Conservation (phyloP, 768 basidiomycete species). For the Auricularia sp. region DNA sequence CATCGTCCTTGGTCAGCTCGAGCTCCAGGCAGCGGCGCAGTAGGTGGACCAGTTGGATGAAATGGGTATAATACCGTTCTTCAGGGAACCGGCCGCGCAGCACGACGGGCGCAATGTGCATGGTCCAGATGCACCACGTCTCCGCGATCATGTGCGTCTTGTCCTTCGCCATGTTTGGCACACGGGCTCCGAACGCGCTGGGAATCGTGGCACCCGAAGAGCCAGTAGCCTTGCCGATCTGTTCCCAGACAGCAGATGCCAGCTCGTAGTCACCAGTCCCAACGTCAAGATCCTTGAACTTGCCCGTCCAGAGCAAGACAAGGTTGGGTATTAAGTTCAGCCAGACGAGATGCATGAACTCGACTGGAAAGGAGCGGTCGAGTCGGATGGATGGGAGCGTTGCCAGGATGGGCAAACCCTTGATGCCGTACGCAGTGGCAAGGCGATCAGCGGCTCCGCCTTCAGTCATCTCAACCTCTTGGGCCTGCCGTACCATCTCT, state of each 20-base stretch:
- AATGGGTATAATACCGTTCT: slow-evolving; percentile 9
- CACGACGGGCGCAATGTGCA: slow-evolving; percentile 14
- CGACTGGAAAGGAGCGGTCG: slow-evolving; percentile 25
- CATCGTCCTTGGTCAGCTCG: too few relatives aligned
- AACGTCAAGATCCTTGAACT: slow-evolving; percentile 30
- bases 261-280: slow-evolving; percentile 22
- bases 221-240: slow-evolving; percentile 26
- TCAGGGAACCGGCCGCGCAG: slow-evolving; percentile 6
- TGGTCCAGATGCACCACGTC: slow-evolving; percentile 15
- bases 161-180: slow-evolving; percentile 9
- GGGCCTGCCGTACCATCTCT: too few relatives aligned
- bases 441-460: too few relatives aligned
- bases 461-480: too few relatives aligned
- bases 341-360: slow-evolving; percentile 41
- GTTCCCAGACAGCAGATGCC: slow-evolving; percentile 27
- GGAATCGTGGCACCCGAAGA: slow-evolving; percentile 14
- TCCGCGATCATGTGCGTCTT: slow-evolving; percentile 11
- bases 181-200: slow-evolving; percentile 16
- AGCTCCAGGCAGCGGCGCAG: slow-evolving; percentile 7
- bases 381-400: slow-evolving; percentile 15
- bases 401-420: slow-evolving; percentile 23
- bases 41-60: slow-evolving; percentile 6
- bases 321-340: slow-evolving; percentile 37
- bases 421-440: slow-evolving; percentile 25
- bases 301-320: slow-evolving; percentile 29